A percentile compares a stretch with the other conserved stretches of the same genome.
Conservation (phyloP, 345 rosid genomes). For the Syzygium oleosum region DNA sequence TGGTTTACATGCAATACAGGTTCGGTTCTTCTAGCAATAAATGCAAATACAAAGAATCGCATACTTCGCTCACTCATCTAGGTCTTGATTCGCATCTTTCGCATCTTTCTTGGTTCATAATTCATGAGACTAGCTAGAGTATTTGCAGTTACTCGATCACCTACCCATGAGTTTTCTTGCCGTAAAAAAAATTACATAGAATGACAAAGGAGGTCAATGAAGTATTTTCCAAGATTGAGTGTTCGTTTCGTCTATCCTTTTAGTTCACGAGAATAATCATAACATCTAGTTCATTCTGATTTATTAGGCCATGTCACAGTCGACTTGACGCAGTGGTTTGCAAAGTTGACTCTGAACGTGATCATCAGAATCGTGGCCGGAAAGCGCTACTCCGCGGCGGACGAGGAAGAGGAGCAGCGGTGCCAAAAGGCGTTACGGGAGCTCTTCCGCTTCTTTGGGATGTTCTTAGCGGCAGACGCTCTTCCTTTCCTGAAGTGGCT, state of each 20-base stretch:
- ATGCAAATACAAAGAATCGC: too few species aligned
- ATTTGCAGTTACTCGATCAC: too few species aligned
- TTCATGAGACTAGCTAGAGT: too few species aligned
- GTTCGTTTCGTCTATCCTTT: background rate
- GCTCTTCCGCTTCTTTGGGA: background rate
- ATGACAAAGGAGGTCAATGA: background rate
- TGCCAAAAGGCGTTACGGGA: constrained; percentile 4
- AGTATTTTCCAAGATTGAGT: background rate
- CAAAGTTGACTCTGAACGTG: constrained; percentile 15
- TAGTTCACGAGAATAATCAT: background rate
- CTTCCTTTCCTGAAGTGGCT: constrained; percentile 18
- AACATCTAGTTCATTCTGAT: background rate
- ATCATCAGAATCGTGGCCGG: constrained; percentile 22
- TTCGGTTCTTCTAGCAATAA: too few species aligned
- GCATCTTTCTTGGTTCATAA: too few species aligned
- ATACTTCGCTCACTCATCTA: too few species aligned
- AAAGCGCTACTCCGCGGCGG: constrained; percentile 13
- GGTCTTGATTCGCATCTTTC: too few species aligned
- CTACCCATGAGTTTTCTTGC: too few species aligned
- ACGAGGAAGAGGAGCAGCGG: constrained; percentile 6
- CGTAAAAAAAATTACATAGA: background rate
- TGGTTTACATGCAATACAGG: too few species aligned
- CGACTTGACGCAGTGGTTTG: constrained; percentile 23
- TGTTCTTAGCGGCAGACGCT: constrained; percentile 11
- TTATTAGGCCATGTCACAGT: constrained; percentile 3